Evolutionary conservation across 192 early-diverging fungal species (phyloP).

Genomic region (Coemansia sp.): DNA sequence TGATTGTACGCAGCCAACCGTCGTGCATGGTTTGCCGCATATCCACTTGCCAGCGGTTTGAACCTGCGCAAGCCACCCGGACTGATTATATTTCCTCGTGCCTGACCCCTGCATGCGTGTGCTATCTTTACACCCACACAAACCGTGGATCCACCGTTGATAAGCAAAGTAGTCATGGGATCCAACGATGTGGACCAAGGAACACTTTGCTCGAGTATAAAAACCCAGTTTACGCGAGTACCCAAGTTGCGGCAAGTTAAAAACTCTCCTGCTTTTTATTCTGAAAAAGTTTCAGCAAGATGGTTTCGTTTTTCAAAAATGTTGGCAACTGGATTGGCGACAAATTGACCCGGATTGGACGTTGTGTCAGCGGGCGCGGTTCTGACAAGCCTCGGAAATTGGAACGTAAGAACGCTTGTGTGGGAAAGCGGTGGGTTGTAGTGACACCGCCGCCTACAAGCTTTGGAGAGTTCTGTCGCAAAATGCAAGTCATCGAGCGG

Average conservation of each 20-base stretch:
- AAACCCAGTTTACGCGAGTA: background rate
- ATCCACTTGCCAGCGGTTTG: no score
- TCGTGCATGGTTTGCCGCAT: no score
- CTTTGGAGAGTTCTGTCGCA: background rate
- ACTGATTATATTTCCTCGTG: background rate
- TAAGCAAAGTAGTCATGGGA: background rate
- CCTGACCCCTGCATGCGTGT: background rate
- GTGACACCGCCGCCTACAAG: background rate
- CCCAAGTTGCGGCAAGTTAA: background rate
- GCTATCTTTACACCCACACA: background rate
- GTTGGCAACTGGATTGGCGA: background rate
- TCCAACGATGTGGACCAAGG: background rate
- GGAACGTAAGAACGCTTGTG: background rate
- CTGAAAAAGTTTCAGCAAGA: background rate
- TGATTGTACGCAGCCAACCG: no score
- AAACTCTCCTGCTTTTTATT: background rate
- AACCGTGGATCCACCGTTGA: background rate
- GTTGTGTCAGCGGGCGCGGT: background rate
- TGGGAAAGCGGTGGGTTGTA: background rate
- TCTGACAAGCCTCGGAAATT: background rate
- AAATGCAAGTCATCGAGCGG: background rate
- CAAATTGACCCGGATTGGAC: background rate
- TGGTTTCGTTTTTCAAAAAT: background rate
- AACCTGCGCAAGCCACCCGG: background rate
- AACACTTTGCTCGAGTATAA: background rate